Evolutionary conservation across 2,329 filamentous ascomycete species (phyloP), one percentile per base, ranked within the genome.

Genomic region (Aspergillus fischeri): DNA sequence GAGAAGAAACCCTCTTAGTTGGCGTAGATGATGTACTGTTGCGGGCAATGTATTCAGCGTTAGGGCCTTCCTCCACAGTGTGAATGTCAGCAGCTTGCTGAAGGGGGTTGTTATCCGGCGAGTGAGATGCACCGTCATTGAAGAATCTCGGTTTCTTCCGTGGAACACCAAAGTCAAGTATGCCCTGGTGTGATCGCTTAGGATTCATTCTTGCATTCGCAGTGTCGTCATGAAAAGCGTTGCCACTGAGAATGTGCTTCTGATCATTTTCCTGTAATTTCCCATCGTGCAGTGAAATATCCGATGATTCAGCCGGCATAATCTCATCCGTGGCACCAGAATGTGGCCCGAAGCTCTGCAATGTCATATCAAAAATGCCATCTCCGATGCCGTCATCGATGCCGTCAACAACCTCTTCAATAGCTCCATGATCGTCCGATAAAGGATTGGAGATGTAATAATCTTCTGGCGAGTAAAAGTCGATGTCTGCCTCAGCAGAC

Each of bases 391-490:
- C 48, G n/a, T 61, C 59, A 41, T 62, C 52, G 21, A 47, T 27
- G 1, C 51, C n/a, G 45, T 58, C 58, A 10, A 55, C 53, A 0
- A 45, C 42, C 54, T 58, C 56, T 51, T 63, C 53, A 10, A 64
- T 59, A 21, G 61, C 58, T 42, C 63, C 55, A 21, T 63, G 53
- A 42, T 32, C 59, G 4, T 58, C 63, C 42, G 58, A 59, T 17
- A 61, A 62, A 14, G 56, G 35, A 25, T 71, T 69, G 38, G 68
- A 68, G 49, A 65, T 67, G 29, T 69, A 62, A 35, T 78, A 73
- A 55, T 80, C 78, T 56, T 78, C 76, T 14, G 74, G 78, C 38
- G 69, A 67, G 58, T 76, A 77, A n/a, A 71, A 66, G 11, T 68
- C 66, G 8, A 75, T 71, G 32, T 77, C 74, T 3, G 63, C 75